phyloP scores from a whole-genome alignment of 2,329 filamentous ascomycete genomes.

The Penicillium sp. region DNA sequence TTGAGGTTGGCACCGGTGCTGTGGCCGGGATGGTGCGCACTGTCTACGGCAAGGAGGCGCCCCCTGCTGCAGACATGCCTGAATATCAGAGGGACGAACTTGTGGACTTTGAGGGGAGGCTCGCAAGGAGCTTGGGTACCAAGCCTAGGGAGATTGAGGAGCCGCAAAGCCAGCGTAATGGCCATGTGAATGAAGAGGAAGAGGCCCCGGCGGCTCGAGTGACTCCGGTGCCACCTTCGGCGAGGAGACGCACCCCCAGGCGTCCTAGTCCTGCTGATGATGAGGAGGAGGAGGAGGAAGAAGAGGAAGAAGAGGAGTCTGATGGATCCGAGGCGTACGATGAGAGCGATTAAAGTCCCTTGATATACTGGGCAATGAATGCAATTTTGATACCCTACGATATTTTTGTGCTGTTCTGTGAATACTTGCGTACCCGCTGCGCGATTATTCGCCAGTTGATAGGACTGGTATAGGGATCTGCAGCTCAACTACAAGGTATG shows the following conservation, averaged over 20 bases:
- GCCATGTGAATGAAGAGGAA: conserved; percentile 1
- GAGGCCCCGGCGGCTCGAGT: neutral
- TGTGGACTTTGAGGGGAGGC: conserved; percentile 59
- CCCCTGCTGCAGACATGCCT: conserved; percentile 16
- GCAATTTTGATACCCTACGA: too few relatives aligned
- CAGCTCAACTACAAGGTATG: too few relatives aligned
- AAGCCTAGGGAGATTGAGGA: conserved; percentile 46
- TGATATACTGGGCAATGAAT: too few relatives aligned
- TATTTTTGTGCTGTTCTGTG: too few relatives aligned
- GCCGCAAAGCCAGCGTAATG: neutral
- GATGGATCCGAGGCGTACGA: neutral
- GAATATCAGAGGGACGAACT: conserved; percentile 13
- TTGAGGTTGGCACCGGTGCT: conserved; percentile 78
- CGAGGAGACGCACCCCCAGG: neutral
- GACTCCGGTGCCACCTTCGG: neutral
- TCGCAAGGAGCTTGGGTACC: conserved; percentile 59
- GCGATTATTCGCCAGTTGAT: too few relatives aligned
- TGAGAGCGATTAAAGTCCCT: neutral
- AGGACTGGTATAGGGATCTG: too few relatives aligned
- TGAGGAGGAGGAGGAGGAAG: neutral
- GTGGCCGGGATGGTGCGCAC: conserved; percentile 68
- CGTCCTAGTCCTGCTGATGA: neutral
- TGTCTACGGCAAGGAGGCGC: conserved; percentile 51
- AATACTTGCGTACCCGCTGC: too few relatives aligned
- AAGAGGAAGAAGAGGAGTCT: neutral